phyloP scores from a whole-genome alignment of 768 basidiomycete species.

The Trametes elegans region DNA sequence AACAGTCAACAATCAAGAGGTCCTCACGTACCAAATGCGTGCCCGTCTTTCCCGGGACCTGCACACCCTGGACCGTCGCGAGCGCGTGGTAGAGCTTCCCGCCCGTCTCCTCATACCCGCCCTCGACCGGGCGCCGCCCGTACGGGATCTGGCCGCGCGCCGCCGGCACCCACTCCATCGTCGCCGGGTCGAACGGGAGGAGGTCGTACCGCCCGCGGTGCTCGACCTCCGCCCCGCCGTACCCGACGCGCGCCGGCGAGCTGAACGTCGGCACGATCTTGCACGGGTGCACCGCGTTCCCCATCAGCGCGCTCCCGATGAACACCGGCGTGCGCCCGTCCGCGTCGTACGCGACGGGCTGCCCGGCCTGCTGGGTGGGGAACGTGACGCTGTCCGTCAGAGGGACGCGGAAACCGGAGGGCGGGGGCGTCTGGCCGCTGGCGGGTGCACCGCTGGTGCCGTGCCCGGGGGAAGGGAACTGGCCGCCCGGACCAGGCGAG shows the following conservation, averaged over 20 bases:
- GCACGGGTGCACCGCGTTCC: constrained; percentile 73
- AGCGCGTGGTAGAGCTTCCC: constrained; percentile 67
- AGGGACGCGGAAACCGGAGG: constrained; percentile 67
- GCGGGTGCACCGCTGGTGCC: not conserved
- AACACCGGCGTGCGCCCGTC: constrained; percentile 61
- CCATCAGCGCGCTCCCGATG: constrained; percentile 71
- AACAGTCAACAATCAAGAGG: too few relatives aligned
- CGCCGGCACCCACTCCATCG: constrained; percentile 76
- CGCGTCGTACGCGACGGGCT: constrained; percentile 53
- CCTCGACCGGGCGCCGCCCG: constrained; percentile 61
- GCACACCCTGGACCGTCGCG: constrained; percentile 46
- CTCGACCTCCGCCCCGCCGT: constrained; percentile 55
- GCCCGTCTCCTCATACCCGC: constrained; percentile 73
- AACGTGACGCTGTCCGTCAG: constrained; percentile 45
- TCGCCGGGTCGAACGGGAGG: constrained; percentile 60
- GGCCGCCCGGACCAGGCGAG: not conserved
- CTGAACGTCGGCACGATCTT: constrained; percentile 69
- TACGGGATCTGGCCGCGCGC: constrained; percentile 57
- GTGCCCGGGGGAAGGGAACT: constrained; percentile 12
- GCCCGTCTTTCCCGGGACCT: constrained; percentile 73
- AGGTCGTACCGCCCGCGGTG: constrained; percentile 74
- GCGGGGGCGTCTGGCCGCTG: constrained; percentile 36
- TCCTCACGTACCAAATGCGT: constrained; percentile 61
- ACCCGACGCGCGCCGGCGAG: constrained; percentile 54
- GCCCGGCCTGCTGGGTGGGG: constrained; percentile 39